Evolutionary conservation across 176 grass and related monocot genomes (phyloP).

Genomic region (Leersia perrieri): DNA sequence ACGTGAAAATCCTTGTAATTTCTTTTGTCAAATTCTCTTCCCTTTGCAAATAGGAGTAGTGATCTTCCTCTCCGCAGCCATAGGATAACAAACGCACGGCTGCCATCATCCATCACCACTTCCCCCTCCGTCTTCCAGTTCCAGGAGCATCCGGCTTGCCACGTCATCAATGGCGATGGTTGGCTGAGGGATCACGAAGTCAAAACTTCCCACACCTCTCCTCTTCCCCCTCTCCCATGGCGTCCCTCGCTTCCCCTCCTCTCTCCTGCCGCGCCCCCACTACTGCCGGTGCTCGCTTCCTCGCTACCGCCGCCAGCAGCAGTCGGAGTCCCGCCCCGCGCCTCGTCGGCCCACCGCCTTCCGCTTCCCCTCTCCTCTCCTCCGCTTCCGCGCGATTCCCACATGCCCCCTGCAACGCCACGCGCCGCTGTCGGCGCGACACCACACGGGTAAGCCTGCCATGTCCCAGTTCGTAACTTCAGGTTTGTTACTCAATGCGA

Average conservation of each 20-base stretch:
- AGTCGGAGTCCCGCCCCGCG: not conserved
- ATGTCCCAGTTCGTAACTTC: not conserved
- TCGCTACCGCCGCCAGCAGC: not conserved
- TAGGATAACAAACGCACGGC: conserved; percentile 19
- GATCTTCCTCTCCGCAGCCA: not conserved
- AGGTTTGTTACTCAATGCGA: not conserved
- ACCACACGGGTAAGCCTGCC: conserved; percentile 18
- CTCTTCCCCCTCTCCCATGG: conserved; percentile 20
- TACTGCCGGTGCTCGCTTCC: not conserved
- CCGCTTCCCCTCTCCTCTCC: not conserved
- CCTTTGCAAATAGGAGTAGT: not conserved
- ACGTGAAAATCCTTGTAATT: not conserved
- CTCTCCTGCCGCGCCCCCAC: not conserved
- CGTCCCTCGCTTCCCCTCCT: conserved; percentile 24
- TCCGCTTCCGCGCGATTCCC: conserved; percentile 10
- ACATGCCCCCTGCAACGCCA: not conserved
- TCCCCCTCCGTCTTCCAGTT: not conserved
- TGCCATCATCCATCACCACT: not conserved
- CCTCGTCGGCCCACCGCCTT: not conserved
- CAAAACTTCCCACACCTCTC: not conserved
- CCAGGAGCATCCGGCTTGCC: not conserved
- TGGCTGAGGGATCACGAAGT: conserved; percentile 28
- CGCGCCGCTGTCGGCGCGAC: not conserved
- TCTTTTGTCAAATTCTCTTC: not conserved
- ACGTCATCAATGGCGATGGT: conserved; percentile 36